Evolutionary conservation across 2,329 filamentous ascomycete genomes (phyloP), one percentile per base, ranked within the genome.

Genomic region (Mycogone perniciosa): DNA sequence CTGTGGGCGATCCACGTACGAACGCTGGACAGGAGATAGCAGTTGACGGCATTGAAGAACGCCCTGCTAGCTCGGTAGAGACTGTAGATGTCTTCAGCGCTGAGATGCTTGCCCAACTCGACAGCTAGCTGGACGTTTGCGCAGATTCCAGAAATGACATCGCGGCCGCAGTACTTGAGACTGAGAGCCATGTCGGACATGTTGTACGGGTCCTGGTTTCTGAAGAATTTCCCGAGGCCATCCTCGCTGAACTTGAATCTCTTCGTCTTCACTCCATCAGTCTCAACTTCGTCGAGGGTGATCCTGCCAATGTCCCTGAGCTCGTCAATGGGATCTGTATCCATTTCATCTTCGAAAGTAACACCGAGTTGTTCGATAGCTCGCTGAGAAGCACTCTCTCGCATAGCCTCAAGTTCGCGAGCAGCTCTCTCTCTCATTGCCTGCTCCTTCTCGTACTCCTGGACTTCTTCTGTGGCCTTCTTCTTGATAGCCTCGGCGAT

Each of bases 21-120:
- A 46, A 89, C 73, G 51, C 79, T 77, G 35, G 79, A 79, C 7
- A 76, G 76, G 62, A 84, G 76, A 57, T 84, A 73, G 46, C 71
- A 69, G 62, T 85, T 78, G 60, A 88, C 65, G 30, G 81, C 71
- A 44, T 69, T 64, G 61, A 89, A 77, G 61, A 88, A 85, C 34
- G 76, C 71, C 49, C 73, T 79, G 63, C 80, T 86, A 57, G 82
- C 78, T 56, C 76, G 71, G 70, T 86, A 89, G 33, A 90, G 73
- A 41, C 71, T 76, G 53, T 89, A 63, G 6, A 90, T 70, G 48
- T 84, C 81, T 10, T 68, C 61, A 0, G 80, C 67, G 6, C 66
- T 63, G 20, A 89, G 73, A 52, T 78, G 71, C 56, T 74, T 73
- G 52, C 77, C 75, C 6, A 88, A 60, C 44, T 76, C 69, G 43